Evolutionary conservation across 208 protist species (phyloP).

Genomic region (Crithidia acanthocephali): DNA sequence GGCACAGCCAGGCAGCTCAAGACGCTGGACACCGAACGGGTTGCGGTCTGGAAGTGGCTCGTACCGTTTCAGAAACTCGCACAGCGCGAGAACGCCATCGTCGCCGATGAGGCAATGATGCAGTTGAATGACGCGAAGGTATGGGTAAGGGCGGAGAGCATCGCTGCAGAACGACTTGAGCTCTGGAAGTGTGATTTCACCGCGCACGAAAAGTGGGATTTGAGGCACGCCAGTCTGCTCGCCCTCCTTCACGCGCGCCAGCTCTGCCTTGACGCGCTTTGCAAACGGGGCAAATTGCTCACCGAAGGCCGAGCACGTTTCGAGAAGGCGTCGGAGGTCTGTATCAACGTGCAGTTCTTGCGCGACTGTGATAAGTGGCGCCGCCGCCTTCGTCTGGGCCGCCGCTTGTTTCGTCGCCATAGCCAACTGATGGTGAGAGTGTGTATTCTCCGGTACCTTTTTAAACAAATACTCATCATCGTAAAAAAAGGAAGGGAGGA

Average conservation of each 20-base stretch:
- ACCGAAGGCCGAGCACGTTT: constrained; percentile 57
- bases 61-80: constrained; percentile 81
- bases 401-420: constrained; percentile 32
- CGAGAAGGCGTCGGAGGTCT: constrained; percentile 67
- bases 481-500: neutral
- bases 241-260: constrained; percentile 79
- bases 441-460: too few relatives aligned
- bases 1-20: constrained; percentile 79
- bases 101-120: constrained; percentile 76
- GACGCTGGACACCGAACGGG: constrained; percentile 78
- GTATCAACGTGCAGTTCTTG: constrained; percentile 79
- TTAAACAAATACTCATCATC: too few relatives aligned
- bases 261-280: constrained; percentile 72
- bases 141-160: constrained; percentile 73
- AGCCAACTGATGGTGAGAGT: too few relatives aligned
- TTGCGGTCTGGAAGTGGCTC: constrained; percentile 70
- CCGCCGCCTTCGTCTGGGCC: constrained; percentile 46
- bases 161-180: constrained; percentile 57
- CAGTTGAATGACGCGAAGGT: constrained; percentile 72
- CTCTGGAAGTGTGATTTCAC: constrained; percentile 50
- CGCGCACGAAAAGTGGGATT: constrained; percentile 76
- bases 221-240: constrained; percentile 74
- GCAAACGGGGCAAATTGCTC: constrained; percentile 67
- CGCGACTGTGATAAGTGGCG: constrained; percentile 46
- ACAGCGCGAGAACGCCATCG: constrained; percentile 79